phyloP scores from a whole-genome alignment of 2,329 filamentous ascomycete genomes.

The Aspergillus udagawae region DNA sequence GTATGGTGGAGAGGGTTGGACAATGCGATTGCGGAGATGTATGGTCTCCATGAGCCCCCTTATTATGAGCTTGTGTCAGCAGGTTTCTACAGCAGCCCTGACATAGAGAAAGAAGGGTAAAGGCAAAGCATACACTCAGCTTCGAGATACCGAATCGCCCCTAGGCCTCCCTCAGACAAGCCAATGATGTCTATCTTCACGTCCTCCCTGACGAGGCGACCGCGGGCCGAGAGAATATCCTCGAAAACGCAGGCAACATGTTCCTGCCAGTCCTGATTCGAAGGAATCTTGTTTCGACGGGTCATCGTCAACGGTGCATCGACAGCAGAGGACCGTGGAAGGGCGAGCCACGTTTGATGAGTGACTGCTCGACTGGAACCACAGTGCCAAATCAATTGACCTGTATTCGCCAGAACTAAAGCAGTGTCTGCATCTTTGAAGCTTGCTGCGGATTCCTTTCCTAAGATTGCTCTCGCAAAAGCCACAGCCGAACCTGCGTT shows the following conservation, averaged over 20 bases:
- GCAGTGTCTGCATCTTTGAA: slow-evolving; percentile 25
- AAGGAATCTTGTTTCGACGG: slow-evolving; percentile 58
- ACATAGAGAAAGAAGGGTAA: not conserved
- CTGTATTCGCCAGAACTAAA: slow-evolving; percentile 72
- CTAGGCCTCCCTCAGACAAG: slow-evolving; percentile 62
- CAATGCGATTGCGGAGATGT: slow-evolving; percentile 40
- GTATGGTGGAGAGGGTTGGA: slow-evolving; percentile 34
- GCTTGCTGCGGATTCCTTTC: slow-evolving; percentile 15
- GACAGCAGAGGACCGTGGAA: slow-evolving; percentile 61
- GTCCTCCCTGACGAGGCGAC: slow-evolving; percentile 42
- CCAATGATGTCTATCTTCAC: slow-evolving; percentile 67
- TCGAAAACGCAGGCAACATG: slow-evolving; percentile 69
- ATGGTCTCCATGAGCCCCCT: slow-evolving; percentile 39
- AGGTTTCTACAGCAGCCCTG: not conserved
- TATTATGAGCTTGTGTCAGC: slow-evolving; percentile 1
- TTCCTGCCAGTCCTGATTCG: slow-evolving; percentile 52
- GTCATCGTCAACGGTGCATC: slow-evolving; percentile 52
- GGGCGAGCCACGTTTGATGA: slow-evolving; percentile 50
- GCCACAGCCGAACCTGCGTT: slow-evolving; percentile 66
- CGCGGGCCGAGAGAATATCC: slow-evolving; percentile 48
- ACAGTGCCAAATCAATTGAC: slow-evolving; percentile 73
- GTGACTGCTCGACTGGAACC: slow-evolving; percentile 59
- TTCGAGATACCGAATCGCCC: slow-evolving; percentile 57
- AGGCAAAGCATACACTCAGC: slow-evolving; percentile 45
- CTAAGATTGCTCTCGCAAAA: slow-evolving; percentile 51